These are phyloP conservation scores for Cudoniella acicularis DNA, from an alignment of 495 filamentous ascomycete genomes.

Conservation along the genomic window DNA sequence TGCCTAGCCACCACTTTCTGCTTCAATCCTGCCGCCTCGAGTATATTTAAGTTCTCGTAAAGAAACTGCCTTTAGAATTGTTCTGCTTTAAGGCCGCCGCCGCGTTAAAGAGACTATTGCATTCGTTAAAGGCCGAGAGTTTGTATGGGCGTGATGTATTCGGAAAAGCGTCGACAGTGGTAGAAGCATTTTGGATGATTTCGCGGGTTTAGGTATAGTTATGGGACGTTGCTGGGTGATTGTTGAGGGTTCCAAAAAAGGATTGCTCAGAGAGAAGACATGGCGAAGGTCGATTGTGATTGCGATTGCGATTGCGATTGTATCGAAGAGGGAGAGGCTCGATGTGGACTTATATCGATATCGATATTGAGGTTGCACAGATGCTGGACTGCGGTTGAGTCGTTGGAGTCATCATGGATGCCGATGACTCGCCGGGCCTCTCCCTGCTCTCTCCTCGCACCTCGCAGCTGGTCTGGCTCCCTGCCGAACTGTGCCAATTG, in stretches of 20 bases:
- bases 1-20: too few relatives aligned
- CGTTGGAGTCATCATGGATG: not conserved
- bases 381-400: not conserved
- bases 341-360: not conserved
- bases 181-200: slow-evolving; percentile 56
- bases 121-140: slow-evolving; percentile 40
- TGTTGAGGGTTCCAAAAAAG: not conserved
- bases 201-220: slow-evolving; percentile 6
- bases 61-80: too few relatives aligned
- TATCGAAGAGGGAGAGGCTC: too few relatives aligned
- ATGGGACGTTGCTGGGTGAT: too few relatives aligned
- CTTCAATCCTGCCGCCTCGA: too few relatives aligned
- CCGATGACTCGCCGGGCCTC: too few relatives aligned
- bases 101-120: slow-evolving; percentile 17
- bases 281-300: not conserved
- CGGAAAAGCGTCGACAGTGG: slow-evolving; percentile 51
- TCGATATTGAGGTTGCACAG: not conserved
- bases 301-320: slow-evolving; percentile 13
- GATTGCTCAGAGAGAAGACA: not conserved
- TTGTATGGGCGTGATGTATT: slow-evolving; percentile 45
- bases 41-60: too few relatives aligned
- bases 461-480: too few relatives aligned
- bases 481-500: too few relatives aligned
- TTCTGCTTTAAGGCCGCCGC: slow-evolving; percentile 22
- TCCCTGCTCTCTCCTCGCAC: too few relatives aligned